Conservation (phyloP, 768 basidiomycete species). For the Auriscalpium orientale region DNA sequence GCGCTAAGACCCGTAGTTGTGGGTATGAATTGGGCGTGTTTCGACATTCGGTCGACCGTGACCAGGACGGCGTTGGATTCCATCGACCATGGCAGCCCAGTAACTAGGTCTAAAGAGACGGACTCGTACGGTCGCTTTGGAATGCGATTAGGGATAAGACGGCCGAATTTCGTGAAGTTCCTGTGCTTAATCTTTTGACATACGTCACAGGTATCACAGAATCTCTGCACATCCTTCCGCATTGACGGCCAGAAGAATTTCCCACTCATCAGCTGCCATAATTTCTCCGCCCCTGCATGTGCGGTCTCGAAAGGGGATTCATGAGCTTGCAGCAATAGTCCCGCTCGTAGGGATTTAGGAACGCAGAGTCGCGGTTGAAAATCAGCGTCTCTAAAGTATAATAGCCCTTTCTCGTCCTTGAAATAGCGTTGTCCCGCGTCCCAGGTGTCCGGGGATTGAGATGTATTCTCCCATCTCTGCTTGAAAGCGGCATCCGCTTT, state of each 20-base stretch:
- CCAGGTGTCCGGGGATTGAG: background rate
- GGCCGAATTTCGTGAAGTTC: constrained; percentile 1
- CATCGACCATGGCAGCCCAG: constrained; percentile 3
- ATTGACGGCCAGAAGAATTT: background rate
- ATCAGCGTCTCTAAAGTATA: constrained; percentile 15
- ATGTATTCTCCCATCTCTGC: background rate
- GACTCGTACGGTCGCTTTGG: constrained; percentile 9
- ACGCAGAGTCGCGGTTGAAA: constrained; percentile 12
- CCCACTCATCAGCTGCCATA: background rate
- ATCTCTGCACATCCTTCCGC: constrained; percentile 1
- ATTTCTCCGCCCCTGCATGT: constrained; percentile 6
- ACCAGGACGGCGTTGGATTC: constrained; percentile 12
- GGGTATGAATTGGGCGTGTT: constrained; percentile 24
- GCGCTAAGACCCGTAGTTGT: constrained; percentile 1
- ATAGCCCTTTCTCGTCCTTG: constrained; percentile 6
- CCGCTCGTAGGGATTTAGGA: background rate
- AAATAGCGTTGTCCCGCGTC: constrained; percentile 1
- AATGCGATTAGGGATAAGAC: constrained; percentile 3
- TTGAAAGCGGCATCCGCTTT: background rate
- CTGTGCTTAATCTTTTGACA: constrained; percentile 9
- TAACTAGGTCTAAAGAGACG: constrained; percentile 6
- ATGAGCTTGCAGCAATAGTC: constrained; percentile 1
- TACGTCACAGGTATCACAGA: constrained; percentile 5
- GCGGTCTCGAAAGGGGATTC: constrained; percentile 5
- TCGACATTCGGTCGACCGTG: constrained; percentile 19